Percentiles rank a stretch among this genome's conserved stretches.
Evolutionary conservation across 2,329 filamentous ascomycete genomes (phyloP).

Genomic region (Botrytis sinoallii): DNA sequence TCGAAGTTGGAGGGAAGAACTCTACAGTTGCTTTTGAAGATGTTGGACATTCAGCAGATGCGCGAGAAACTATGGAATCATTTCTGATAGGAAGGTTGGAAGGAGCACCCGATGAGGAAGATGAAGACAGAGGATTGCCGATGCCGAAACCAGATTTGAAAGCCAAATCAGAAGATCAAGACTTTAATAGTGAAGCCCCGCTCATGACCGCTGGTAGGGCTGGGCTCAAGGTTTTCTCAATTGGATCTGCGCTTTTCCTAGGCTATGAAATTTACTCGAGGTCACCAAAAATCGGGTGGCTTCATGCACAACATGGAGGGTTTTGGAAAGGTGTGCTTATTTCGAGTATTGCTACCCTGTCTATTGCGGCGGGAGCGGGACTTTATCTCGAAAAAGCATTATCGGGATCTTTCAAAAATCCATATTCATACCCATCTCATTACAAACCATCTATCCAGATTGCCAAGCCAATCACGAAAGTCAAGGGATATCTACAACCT

Average conservation of each 20-base stretch:
- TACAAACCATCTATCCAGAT: slow-evolving; percentile 19
- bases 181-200: slow-evolving; percentile 17
- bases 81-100: slow-evolving; percentile 22
- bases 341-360: slow-evolving; percentile 19
- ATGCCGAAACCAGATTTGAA: slow-evolving; percentile 21
- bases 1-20: slow-evolving; percentile 75
- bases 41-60: slow-evolving; percentile 68
- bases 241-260: slow-evolving; percentile 15
- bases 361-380: slow-evolving; percentile 3
- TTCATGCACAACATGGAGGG: slow-evolving; percentile 36
- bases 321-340: slow-evolving; percentile 26
- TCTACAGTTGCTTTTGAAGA: slow-evolving; percentile 79
- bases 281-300: slow-evolving; percentile 20
- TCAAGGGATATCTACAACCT: slow-evolving; percentile 21
- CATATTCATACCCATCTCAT: slow-evolving; percentile 22
- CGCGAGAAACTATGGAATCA: slow-evolving; percentile 23
- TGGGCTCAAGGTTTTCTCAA: slow-evolving; percentile 9
- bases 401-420: slow-evolving; percentile 5
- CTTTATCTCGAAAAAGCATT: slow-evolving; percentile 21
- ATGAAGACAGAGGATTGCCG: slow-evolving; percentile 17
- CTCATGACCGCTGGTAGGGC: slow-evolving; percentile 16
- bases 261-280: slow-evolving; percentile 16
- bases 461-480: slow-evolving; percentile 21
- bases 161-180: slow-evolving; percentile 13
- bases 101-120: slow-evolving; percentile 19